A percentile compares a stretch with the other conserved stretches of the same genome.
phyloP scores from a whole-genome alignment of 148 eudicot species.

The Chenopodium formosanum region DNA sequence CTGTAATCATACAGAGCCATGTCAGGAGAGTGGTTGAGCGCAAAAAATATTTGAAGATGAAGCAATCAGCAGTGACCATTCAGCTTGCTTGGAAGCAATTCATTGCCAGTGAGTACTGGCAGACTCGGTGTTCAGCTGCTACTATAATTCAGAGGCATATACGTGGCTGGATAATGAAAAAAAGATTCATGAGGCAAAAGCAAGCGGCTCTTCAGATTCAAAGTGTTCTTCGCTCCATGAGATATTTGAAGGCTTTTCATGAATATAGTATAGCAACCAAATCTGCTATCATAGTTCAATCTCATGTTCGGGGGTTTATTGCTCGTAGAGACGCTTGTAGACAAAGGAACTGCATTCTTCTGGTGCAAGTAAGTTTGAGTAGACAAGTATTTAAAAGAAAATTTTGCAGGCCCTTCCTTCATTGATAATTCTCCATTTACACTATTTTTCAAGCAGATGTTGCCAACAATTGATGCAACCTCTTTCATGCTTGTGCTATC shows the following conservation, averaged over 20 bases:
- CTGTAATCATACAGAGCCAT: slow-evolving; percentile 58
- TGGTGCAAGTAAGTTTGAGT: slow-evolving; percentile 58
- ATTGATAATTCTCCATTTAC: not conserved
- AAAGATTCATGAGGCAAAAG: slow-evolving; percentile 38
- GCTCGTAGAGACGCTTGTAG: slow-evolving; percentile 43
- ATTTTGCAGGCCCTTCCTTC: not conserved
- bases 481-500: not conserved
- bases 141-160: slow-evolving; percentile 59
- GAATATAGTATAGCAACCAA: slow-evolving; percentile 35
- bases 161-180: slow-evolving; percentile 47
- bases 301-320: slow-evolving; percentile 66
- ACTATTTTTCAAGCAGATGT: no score
- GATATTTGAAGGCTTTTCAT: slow-evolving; percentile 33
- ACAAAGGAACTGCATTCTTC: slow-evolving; percentile 27
- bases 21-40: slow-evolving; percentile 41
- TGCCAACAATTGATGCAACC: not conserved
- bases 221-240: slow-evolving; percentile 43
- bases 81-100: slow-evolving; percentile 47
- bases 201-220: slow-evolving; percentile 58
- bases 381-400: not conserved
- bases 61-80: slow-evolving; percentile 43
- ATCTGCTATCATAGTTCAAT: slow-evolving; percentile 63
- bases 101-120: slow-evolving; percentile 24
- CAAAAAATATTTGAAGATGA: slow-evolving; percentile 40
- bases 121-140: slow-evolving; percentile 49